Evolutionary conservation across 2,329 filamentous ascomycete species (phyloP).

Genomic region (Meredithiella fracta): DNA sequence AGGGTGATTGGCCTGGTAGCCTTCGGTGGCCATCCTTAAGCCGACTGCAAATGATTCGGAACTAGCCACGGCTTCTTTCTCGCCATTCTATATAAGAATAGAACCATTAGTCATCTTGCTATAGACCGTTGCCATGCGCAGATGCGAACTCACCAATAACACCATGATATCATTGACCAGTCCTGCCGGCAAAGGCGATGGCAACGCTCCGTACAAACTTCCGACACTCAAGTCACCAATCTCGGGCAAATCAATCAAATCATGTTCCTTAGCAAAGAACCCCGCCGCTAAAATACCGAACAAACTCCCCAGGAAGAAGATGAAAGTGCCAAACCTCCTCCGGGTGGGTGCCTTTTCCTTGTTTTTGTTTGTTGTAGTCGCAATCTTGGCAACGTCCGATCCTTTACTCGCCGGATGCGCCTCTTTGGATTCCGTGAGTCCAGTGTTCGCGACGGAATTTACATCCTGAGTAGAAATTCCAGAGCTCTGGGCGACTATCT

Average conservation of each 20-base stretch:
- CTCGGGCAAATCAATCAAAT: slow-evolving; percentile 67
- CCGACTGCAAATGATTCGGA: slow-evolving; percentile 93
- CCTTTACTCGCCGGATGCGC: slow-evolving; percentile 6
- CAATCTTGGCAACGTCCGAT: neutral
- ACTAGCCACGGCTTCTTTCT: slow-evolving; percentile 64
- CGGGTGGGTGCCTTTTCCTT: slow-evolving; percentile 23
- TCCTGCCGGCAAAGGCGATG: slow-evolving; percentile 52
- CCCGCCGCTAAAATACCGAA: slow-evolving; percentile 78
- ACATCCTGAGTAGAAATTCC: slow-evolving; percentile 16
- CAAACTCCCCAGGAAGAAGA: slow-evolving; percentile 78
- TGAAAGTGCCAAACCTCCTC: slow-evolving; percentile 63
- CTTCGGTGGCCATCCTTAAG: slow-evolving; percentile 63
- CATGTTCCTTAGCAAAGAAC: slow-evolving; percentile 78
- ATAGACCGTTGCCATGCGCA: neutral
- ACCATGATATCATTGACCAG: slow-evolving; percentile 76
- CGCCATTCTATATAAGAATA: slow-evolving; percentile 45
- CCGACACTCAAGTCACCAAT: slow-evolving; percentile 65
- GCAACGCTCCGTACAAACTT: slow-evolving; percentile 70
- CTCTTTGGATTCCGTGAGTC: slow-evolving; percentile 5
- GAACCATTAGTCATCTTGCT: neutral
- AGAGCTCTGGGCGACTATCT: slow-evolving; percentile 10
- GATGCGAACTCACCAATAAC: slow-evolving; percentile 46
- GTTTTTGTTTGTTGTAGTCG: neutral
- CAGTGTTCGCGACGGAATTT: slow-evolving; percentile 27
- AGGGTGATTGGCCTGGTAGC: slow-evolving; percentile 65